Conservation (phyloP, 495 filamentous ascomycete species). For the Extremus antarcticus region DNA sequence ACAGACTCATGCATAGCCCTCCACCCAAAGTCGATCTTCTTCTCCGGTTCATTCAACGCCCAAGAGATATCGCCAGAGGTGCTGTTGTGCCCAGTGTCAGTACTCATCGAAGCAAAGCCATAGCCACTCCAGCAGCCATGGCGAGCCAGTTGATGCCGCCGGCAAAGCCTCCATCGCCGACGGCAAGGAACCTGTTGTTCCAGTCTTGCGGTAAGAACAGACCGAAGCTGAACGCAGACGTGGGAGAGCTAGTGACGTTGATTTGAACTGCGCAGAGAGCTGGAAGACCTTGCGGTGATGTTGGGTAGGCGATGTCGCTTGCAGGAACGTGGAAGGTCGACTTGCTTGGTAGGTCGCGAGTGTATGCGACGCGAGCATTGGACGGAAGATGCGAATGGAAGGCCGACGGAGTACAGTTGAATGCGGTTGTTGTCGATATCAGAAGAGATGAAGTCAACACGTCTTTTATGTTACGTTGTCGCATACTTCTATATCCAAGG, state of each 20-base stretch:
- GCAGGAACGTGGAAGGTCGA: constrained; percentile 14
- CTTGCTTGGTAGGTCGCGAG: background rate
- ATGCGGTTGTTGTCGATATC: background rate
- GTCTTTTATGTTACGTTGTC: background rate
- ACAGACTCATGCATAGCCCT: constrained; percentile 31
- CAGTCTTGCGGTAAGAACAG: constrained; percentile 22
- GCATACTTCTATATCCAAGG: background rate
- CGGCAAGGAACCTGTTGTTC: constrained; percentile 25
- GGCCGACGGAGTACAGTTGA: constrained; percentile 9
- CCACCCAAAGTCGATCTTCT: constrained; percentile 9
- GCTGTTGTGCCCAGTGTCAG: constrained; percentile 19
- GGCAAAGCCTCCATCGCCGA: constrained; percentile 28
- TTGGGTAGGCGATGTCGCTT: constrained; percentile 34
- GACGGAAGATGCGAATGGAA: constrained; percentile 8
- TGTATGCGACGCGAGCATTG: constrained; percentile 5
- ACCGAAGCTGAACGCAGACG: constrained; percentile 38
- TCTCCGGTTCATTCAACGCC: constrained; percentile 39
- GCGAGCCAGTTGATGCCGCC: constrained; percentile 22
- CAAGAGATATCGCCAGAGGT: constrained; percentile 36
- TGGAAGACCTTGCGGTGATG: constrained; percentile 36
- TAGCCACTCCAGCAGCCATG: constrained; percentile 29
- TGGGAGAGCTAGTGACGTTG: constrained; percentile 34
- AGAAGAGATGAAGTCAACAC: background rate
- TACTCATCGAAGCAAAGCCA: constrained; percentile 46
- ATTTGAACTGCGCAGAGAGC: constrained; percentile 40